These are phyloP conservation scores for Lactifluus pinguis DNA, from an alignment of 768 basidiomycete species.

Conservation along the genomic window DNA sequence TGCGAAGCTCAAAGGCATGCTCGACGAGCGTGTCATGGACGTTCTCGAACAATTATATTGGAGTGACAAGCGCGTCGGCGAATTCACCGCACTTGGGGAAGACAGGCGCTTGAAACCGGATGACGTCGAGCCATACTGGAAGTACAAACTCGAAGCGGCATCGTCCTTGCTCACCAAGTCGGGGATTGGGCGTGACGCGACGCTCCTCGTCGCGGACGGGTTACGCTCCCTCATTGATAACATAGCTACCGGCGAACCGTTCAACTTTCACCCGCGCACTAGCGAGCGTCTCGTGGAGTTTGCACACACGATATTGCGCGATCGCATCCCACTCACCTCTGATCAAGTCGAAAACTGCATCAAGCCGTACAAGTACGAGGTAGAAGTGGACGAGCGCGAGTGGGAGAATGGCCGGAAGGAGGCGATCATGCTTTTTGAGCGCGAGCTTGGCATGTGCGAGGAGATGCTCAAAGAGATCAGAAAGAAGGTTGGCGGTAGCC, in stretches of 20 bases:
- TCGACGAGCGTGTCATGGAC: conserved; percentile 96
- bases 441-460: conserved; percentile 80
- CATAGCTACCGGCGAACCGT: conserved; percentile 83
- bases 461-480: conserved; percentile 77
- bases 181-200: conserved; percentile 90
- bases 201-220: conserved; percentile 89
- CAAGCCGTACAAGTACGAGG: conserved; percentile 98
- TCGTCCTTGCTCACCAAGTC: conserved; percentile 90
- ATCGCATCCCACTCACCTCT: conserved; percentile 87
- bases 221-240: conserved; percentile 83
- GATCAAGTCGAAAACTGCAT: conserved; percentile 99
- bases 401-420: conserved; percentile 81
- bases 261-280: conserved; percentile 81
- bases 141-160: conserved; percentile 92
- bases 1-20: conserved; percentile 79
- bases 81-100: conserved; percentile 60
- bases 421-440: conserved; percentile 72
- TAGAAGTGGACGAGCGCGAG: conserved; percentile 87
- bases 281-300: conserved; percentile 87
- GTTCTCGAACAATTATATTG: conserved; percentile 96
- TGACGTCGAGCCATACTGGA: conserved; percentile 86
- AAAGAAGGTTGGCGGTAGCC: conserved; percentile 79
- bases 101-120: conserved; percentile 63
- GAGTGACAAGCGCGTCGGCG: conserved; percentile 78
- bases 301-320: conserved; percentile 86